Percentiles rank a stretch among this genome's conserved stretches.
These are phyloP conservation scores for Hygrocybe punicea DNA, from an alignment of 768 basidiomycete genomes.

Conservation along the genomic window DNA sequence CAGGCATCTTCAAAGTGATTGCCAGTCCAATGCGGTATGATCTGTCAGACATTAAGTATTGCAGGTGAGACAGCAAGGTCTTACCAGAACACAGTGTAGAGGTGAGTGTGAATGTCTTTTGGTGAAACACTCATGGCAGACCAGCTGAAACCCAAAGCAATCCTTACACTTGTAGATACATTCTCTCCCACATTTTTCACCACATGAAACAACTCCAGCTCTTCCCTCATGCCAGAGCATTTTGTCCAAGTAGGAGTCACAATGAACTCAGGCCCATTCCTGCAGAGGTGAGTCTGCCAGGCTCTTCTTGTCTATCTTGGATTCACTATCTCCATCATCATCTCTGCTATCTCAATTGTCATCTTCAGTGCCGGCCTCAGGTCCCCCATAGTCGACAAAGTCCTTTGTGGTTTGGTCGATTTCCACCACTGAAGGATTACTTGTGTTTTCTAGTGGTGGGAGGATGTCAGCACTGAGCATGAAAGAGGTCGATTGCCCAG, in stretches of 20 bases:
- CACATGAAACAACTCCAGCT: not conserved
- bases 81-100: slow-evolving; percentile 7
- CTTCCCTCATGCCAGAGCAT: slow-evolving; percentile 2
- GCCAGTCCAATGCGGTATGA: slow-evolving; percentile 3
- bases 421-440: not conserved
- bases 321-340: not conserved
- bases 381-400: not conserved
- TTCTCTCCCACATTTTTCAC: not conserved
- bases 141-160: not conserved
- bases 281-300: not conserved
- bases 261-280: not conserved
- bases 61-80: not conserved
- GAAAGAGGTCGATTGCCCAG: not conserved
- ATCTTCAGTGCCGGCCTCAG: no score
- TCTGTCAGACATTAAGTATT: not conserved
- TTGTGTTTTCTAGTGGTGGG: not conserved
- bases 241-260: slow-evolving; percentile 1
- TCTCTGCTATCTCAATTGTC: not conserved
- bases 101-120: not conserved
- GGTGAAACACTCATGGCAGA: not conserved
- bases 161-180: slow-evolving; percentile 6
- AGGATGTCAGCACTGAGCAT: not conserved
- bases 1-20: not conserved
- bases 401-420: not conserved
- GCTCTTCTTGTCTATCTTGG: not conserved